phyloP scores from a whole-genome alignment of 2,329 filamentous ascomycete species.

The Atkinsonella texensis region DNA sequence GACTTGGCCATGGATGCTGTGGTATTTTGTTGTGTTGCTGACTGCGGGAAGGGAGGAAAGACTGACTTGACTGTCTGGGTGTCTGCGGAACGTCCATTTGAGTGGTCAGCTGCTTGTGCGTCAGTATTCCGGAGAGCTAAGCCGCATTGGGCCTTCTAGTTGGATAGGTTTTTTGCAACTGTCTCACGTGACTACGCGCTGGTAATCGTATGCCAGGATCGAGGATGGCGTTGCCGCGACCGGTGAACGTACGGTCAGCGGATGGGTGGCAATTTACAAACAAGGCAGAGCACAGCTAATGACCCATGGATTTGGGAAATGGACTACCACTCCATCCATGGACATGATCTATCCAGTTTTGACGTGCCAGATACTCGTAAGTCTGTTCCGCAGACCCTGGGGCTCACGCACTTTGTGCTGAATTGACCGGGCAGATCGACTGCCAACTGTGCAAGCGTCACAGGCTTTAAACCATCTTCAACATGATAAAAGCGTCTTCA shows the following conservation, averaged over 20 bases:
- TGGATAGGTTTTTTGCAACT: background rate
- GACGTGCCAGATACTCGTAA: conserved; percentile 40
- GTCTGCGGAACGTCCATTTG: too few species aligned
- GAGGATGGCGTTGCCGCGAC: background rate
- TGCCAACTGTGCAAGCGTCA: conserved; percentile 66
- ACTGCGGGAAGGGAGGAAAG: too few species aligned
- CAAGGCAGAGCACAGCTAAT: background rate
- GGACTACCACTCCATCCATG: conserved; percentile 49
- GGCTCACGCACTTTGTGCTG: background rate
- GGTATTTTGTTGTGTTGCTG: too few species aligned
- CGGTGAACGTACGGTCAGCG: background rate
- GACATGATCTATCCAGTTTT: conserved; percentile 50
- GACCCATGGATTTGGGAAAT: conserved; percentile 24
- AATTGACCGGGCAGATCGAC: conserved; percentile 42
- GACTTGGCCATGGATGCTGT: too few species aligned
- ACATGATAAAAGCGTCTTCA: conserved; percentile 33
- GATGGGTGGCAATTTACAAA: background rate
- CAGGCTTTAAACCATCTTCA: conserved; percentile 54
- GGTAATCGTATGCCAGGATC: background rate
- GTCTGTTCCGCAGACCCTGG: background rate
- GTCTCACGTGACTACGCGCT: conserved; percentile 1
- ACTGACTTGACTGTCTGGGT: too few species aligned
- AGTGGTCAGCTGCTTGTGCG: too few species aligned
- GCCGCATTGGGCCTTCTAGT: background rate
- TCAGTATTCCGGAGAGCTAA: background rate